Base-by-base conservation (phyloP, 192 early-diverging fungal species). In the Linnemannia elongata region DNA sequence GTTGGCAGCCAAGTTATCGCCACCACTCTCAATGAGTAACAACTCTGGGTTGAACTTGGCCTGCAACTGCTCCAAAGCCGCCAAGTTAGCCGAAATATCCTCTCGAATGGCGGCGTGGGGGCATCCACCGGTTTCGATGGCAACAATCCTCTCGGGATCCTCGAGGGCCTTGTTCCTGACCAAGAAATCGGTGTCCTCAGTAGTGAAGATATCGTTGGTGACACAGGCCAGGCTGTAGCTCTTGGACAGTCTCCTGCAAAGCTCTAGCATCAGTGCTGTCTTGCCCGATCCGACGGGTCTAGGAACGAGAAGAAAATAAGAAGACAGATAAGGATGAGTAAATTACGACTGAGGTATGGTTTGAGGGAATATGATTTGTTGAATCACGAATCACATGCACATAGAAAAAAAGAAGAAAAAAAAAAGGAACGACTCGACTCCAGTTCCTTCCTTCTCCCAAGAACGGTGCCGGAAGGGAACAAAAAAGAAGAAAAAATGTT, bases 131-230 rank as follows among this genome's bases (percentile, higher is more conserved):
- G 98, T 99, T 88, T 99, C 98, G 74, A 99, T 97, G 9, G 98
- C 97, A 22, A 91, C 89, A 89, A 99, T 99, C 57, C 97, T 94
- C 47, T 96, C 96, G 2, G 85, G 85, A 30, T 93, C 88, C 27
- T 96, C 95, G 4, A 99, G 93, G 12, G 98, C 98, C 57, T 96
- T 92, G 90, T 99, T 92, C 78, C 95, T 91, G 52, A 96, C 93
- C 74, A 99, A 91, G 87, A 99, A 99, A 88, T 99, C 98, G 24
- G 98, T 96, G 87, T 99, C 97, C 78, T 99, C 98, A 55, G 93
- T 93, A 9, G 98, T 99, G 83, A 99, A 99, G 77, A 99, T 99
- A 83, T 99, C 98, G 87, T 99, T 99, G 72, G 98, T 99, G 13
- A 99, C 97, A 57, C 96, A 96, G 35, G 95, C 97, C 73, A 99